phyloP scores from a whole-genome alignment of 2,329 filamentous ascomycete genomes.

The Sodiomyces alkalinus region DNA sequence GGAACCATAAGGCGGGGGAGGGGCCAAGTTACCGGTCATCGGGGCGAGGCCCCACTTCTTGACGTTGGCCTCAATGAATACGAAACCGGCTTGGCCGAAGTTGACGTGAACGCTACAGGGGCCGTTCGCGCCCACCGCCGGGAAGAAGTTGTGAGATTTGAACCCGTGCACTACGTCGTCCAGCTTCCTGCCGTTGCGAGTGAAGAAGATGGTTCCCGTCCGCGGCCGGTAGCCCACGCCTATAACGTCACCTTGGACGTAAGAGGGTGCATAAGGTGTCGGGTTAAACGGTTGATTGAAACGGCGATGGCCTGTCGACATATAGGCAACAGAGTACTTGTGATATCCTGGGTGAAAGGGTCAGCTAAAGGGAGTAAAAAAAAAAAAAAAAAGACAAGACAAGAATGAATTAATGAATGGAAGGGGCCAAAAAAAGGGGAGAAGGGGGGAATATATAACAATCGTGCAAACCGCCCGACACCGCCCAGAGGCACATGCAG shows the following conservation, averaged over 20 bases:
- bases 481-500: too few species aligned
- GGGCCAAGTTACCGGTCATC: constrained; percentile 87
- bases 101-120: constrained; percentile 91
- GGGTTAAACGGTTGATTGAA: constrained; percentile 83
- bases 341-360: constrained; percentile 67
- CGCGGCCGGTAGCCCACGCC: constrained; percentile 90
- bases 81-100: constrained; percentile 93
- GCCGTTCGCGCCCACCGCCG: constrained; percentile 89
- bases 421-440: too few species aligned
- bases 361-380: too few species aligned
- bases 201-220: constrained; percentile 94
- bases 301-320: constrained; percentile 72
- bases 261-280: constrained; percentile 67
- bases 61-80: constrained; percentile 98
- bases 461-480: too few species aligned
- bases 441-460: too few species aligned
- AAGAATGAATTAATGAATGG: too few species aligned
- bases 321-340: constrained; percentile 83
- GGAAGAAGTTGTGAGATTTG: constrained; percentile 94
- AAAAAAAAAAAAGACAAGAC: too few species aligned
- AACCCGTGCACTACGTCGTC: constrained; percentile 89
- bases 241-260: constrained; percentile 87
- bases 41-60: constrained; percentile 99
- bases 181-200: constrained; percentile 91
- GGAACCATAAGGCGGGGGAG: constrained; percentile 89